These are phyloP conservation scores for Cicer judaicum DNA, from an alignment of 306 rosid species.

Conservation along the genomic window DNA sequence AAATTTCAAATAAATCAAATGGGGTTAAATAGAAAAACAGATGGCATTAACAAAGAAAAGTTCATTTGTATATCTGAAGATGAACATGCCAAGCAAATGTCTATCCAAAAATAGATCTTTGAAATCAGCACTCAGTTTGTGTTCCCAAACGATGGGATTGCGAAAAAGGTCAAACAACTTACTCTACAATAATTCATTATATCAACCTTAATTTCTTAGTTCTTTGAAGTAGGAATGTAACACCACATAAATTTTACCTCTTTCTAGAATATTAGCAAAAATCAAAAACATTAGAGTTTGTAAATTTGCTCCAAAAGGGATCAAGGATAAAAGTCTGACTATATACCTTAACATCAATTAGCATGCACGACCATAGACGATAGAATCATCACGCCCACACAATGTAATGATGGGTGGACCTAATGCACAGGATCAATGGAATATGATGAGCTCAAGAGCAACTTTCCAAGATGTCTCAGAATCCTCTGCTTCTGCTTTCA, in stretches of 20 bases:
- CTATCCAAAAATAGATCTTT: slow-evolving; percentile 18
- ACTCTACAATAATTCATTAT: neutral
- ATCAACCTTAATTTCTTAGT: slow-evolving; percentile 18
- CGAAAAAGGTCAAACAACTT: slow-evolving; percentile 22
- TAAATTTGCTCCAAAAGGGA: slow-evolving; percentile 28
- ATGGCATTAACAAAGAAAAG: slow-evolving; percentile 1
- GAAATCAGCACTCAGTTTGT: slow-evolving; percentile 8
- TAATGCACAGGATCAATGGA: slow-evolving; percentile 38
- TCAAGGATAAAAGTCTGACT: slow-evolving; percentile 24
- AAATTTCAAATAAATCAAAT: slow-evolving; percentile 21
- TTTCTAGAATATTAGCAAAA: slow-evolving; percentile 4
- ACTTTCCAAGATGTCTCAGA: slow-evolving; percentile 36
- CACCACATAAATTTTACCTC: neutral
- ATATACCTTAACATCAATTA: slow-evolving; percentile 36
- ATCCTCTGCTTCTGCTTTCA: slow-evolving; percentile 40
- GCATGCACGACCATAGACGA: slow-evolving; percentile 24
- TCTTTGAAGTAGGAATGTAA: neutral
- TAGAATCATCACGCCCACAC: slow-evolving; percentile 23
- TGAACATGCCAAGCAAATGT: slow-evolving; percentile 35
- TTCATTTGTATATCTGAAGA: neutral
- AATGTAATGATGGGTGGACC: slow-evolving; percentile 34
- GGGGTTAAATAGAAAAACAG: neutral
- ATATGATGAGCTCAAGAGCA: slow-evolving; percentile 32
- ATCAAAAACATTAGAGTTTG: slow-evolving; percentile 20
- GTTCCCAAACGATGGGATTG: slow-evolving; percentile 23